Evolutionary conservation across 495 filamentous ascomycete species (phyloP).

Genomic region (Choiromyces venosus): DNA sequence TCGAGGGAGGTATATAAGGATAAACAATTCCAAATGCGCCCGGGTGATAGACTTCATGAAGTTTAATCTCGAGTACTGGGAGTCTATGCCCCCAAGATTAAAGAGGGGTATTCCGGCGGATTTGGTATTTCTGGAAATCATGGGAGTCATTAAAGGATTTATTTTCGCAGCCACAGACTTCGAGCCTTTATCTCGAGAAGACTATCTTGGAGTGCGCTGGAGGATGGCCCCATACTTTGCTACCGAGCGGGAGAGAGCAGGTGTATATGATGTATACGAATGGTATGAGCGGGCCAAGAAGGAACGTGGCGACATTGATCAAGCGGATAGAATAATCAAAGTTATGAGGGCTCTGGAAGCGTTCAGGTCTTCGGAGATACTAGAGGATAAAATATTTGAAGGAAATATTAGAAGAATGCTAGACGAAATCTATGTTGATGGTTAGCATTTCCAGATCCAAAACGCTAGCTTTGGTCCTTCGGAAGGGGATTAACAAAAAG

Average conservation of each 20-base stretch:
- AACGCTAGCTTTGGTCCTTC: background rate
- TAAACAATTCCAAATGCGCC: background rate
- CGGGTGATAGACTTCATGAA: conserved; percentile 41
- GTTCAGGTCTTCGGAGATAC: conserved; percentile 12
- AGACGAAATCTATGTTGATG: conserved; percentile 49
- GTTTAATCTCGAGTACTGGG: conserved; percentile 48
- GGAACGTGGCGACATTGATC: conserved; percentile 37
- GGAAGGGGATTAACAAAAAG: background rate
- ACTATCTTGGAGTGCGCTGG: conserved; percentile 38
- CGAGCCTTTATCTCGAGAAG: conserved; percentile 33
- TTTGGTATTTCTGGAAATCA: conserved; percentile 46
- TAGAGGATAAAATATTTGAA: conserved; percentile 17
- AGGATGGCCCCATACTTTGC: conserved; percentile 43
- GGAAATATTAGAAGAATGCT: conserved; percentile 37
- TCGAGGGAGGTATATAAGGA: background rate
- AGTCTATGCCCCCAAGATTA: conserved; percentile 24
- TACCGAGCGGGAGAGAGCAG: conserved; percentile 30
- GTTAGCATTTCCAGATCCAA: conserved; percentile 16
- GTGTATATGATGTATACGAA: conserved; percentile 42
- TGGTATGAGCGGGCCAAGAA: conserved; percentile 44
- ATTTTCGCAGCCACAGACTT: conserved; percentile 25
- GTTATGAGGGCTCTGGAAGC: conserved; percentile 41
- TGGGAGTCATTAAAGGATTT: conserved; percentile 49
- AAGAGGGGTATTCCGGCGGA: conserved; percentile 26
- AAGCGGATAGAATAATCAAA: conserved; percentile 44